These are phyloP conservation scores for Annona squamosa DNA, from an alignment of 164 flowering plant species.

Conservation along the genomic window DNA sequence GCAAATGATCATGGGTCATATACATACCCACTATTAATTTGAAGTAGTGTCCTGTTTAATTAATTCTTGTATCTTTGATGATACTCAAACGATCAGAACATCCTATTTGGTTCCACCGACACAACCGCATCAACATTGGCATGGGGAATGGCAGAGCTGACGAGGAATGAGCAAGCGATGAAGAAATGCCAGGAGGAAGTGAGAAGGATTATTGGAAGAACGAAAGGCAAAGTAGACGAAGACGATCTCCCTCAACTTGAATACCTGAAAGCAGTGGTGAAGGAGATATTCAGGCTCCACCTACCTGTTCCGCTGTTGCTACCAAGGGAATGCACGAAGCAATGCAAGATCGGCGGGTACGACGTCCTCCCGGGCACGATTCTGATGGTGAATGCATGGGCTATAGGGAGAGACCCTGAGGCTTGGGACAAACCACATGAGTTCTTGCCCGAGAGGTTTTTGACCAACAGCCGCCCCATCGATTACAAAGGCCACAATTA, in stretches of 20 bases:
- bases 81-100: conserved; percentile 14
- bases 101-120: conserved; percentile 31
- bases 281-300: conserved; percentile 31
- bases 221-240: conserved; percentile 16
- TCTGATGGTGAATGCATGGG: conserved; percentile 27
- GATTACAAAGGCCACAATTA: conserved; percentile 28
- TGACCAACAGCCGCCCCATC: neutral
- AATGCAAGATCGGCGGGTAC: conserved; percentile 18
- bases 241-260: conserved; percentile 19
- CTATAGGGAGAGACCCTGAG: conserved; percentile 19
- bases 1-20: too few species aligned
- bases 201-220: conserved; percentile 18
- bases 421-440: conserved; percentile 21
- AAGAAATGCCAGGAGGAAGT: conserved; percentile 19
- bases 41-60: too few species aligned
- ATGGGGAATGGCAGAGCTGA: conserved; percentile 31
- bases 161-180: conserved; percentile 14
- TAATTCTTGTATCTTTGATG: too few species aligned
- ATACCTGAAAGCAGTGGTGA: conserved; percentile 23
- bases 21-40: too few species aligned
- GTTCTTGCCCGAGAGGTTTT: conserved; percentile 28
- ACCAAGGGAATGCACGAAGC: conserved; percentile 23
- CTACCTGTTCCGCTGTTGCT: conserved; percentile 21
- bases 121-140: conserved; percentile 23
- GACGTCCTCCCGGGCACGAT: conserved; percentile 18